These are phyloP conservation scores for Ceratocystis huliohia DNA, from an alignment of 2,329 filamentous ascomycete genomes.

Conservation along the genomic window DNA sequence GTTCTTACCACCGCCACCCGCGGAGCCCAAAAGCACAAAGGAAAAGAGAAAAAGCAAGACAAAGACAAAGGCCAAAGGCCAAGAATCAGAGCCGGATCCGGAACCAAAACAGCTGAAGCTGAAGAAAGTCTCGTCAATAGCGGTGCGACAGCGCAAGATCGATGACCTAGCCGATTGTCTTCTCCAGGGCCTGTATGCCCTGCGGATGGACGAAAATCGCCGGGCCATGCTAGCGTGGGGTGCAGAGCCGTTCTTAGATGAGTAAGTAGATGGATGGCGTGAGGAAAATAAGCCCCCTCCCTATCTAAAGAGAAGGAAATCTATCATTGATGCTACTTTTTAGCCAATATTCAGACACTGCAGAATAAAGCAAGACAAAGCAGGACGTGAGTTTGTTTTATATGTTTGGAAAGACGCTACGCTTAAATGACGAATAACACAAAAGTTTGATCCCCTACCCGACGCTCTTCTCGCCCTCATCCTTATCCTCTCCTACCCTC, in stretches of 20 bases:
- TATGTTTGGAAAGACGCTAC: not conserved
- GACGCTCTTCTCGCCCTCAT: not conserved
- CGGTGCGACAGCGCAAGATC: conserved; percentile 5
- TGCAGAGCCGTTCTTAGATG: conserved; percentile 7
- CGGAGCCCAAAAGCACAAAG: not conserved
- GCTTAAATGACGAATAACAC: not conserved
- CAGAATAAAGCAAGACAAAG: not conserved
- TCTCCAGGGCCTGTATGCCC: conserved; percentile 12
- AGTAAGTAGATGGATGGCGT: not conserved
- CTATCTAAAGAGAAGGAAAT: not conserved
- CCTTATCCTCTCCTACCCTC: not conserved
- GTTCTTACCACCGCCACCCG: not conserved
- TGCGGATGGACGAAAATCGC: conserved; percentile 16
- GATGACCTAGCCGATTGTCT: conserved; percentile 18
- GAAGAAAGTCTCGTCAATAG: not conserved
- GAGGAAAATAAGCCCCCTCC: not conserved
- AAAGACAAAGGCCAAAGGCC: not conserved
- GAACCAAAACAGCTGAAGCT: not conserved
- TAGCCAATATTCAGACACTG: not conserved
- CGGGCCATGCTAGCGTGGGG: conserved; percentile 5
- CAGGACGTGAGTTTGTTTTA: not conserved
- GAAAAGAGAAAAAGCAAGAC: not conserved
- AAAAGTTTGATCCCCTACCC: not conserved
- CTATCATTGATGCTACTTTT: not conserved
- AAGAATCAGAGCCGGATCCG: not conserved